Evolutionary conservation across 2,329 filamentous ascomycete species (phyloP), one percentile per base, ranked within the genome.

Genomic region (Hypocrella siamensis): DNA sequence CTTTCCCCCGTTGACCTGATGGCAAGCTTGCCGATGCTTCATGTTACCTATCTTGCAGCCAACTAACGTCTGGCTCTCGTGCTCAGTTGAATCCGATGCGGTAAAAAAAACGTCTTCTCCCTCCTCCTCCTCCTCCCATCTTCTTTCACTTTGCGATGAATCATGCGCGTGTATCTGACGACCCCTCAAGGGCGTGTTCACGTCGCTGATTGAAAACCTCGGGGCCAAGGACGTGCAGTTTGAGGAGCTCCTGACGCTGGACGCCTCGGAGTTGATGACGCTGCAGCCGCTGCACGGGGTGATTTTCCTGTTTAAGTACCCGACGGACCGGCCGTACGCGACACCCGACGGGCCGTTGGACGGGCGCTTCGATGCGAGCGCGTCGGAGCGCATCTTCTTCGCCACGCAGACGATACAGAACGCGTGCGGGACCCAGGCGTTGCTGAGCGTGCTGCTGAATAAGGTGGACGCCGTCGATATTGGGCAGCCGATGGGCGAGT

Each of bases 221-320:
- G 90, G 90, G 31, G 86, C 93, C 45, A 80, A 86, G 54, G 75
- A 83, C 50, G 84, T 96, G 3, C 90, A 98, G 57, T 96, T 94
- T 52, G 90, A 96, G 61, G 90, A 98, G 61, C 75, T 98, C 41
- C 73, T 94, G 36, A 79, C 82, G 1, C 75, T 98, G 41, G 88
- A 96, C 45, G 65, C 83, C 6, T 73, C 82, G 32, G 69, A 70
- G 35, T 68, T 92, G 10, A 67, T 70, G 27, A 61, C 75, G 41
- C 69, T 85, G 21, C 75, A 79, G 44, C 80, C 82, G 14, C 67
- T 93, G 32, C 92, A 93, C 60, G 90, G 90, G 47, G 84, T 98
- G 43, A 94, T 98, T 49, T 98, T 98, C 59, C 82, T 98, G 54
- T 98, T 98, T 75, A 96, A 94, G 61, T 98, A 82, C 58, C 82